Conservation (phyloP, 2,329 filamentous ascomycete genomes). For the Trichophyton schoenleinii region DNA sequence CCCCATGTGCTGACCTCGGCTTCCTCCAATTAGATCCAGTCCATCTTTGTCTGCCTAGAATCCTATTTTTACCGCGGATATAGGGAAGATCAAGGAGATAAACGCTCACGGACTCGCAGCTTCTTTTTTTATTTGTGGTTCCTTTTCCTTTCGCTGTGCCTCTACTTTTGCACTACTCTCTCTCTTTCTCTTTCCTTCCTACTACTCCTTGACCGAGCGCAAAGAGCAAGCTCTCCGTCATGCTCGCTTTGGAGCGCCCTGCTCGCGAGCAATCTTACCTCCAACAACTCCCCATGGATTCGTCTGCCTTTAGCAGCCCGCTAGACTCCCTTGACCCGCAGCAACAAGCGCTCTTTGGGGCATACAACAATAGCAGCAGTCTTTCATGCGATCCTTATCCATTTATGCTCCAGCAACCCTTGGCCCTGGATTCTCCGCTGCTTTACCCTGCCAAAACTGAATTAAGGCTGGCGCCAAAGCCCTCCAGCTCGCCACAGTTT, state of each 20-base stretch:
- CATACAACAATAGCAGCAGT: conserved; percentile 6
- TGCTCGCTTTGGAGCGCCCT: conserved; percentile 14
- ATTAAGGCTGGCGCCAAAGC: conserved; percentile 3
- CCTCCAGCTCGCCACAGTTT: conserved; percentile 7
- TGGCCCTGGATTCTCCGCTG: conserved; percentile 5
- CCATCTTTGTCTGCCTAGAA: neutral
- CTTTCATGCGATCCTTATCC: conserved; percentile 9
- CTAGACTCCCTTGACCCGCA: conserved; percentile 8
- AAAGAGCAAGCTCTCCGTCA: conserved; percentile 6
- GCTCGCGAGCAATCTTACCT: conserved; percentile 12
- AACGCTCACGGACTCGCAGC: neutral
- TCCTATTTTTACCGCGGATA: neutral
- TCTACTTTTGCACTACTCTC: neutral
- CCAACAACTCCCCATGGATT: conserved; percentile 13
- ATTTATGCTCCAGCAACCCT: conserved; percentile 10
- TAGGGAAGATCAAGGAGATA: neutral
- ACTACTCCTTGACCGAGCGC: neutral
- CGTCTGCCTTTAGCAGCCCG: conserved; percentile 2
- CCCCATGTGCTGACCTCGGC: neutral
- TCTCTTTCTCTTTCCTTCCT: too few relatives aligned
- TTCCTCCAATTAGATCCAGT: neutral
- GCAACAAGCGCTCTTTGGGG: conserved; percentile 10
- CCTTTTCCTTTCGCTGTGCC: neutral
- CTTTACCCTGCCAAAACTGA: conserved; percentile 8
- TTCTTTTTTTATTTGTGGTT: neutral